Evolutionary conservation across 1,284 basidiomycete genomes (phyloP), one percentile per base, ranked within the genome.

Genomic region (Cryptococcus amylolentus): DNA sequence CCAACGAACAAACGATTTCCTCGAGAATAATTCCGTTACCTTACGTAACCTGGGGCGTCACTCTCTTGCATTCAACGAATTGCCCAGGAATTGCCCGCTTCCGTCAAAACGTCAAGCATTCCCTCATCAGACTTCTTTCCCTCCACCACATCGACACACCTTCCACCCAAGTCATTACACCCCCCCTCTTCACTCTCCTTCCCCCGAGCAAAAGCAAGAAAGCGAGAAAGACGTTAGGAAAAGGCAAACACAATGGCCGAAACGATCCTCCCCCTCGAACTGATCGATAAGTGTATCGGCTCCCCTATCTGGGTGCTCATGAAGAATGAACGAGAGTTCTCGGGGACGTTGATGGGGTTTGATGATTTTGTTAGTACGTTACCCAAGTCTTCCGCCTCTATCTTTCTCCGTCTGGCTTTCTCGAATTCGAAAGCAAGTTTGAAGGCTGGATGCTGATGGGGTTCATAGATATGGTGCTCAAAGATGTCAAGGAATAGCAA

Each of bases 291-390:
- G 73, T 96, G 93, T 72, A 96, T 95, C 72, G 93, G 93, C 56
- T 92, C 89, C 39, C 84, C 86, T 53, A 93, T 97, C 72, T 94
- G 91, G 90, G 93, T 97, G 66, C 85, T 97, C 75, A 95, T 94
- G 89, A 96, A 96, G 81, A 88, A 84, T 63, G 91, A 97, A 63
- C 86, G 91, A 53, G 93, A 97, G 79, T 96, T 96, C 78, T 90
- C 88, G 16, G 95, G 95, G n/a, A 98, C 87, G 3, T 80, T 98
- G 49, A 83, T 95, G 44, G 95, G 96, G 3, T 98, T 98, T 71
- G 96, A 98, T 76, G 95, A 98, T 79, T 98, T 95, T 76, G 95
- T 98, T 77, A 98, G 95, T 98, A 77, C 85, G 95, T 97, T 49
- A 23, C 23, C 23, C 44, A 41, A 4, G 23, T 45, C 3, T n/a